These are phyloP conservation scores for Fonsecaea monophora DNA, from an alignment of 2,329 filamentous ascomycete species.

Conservation along the genomic window DNA sequence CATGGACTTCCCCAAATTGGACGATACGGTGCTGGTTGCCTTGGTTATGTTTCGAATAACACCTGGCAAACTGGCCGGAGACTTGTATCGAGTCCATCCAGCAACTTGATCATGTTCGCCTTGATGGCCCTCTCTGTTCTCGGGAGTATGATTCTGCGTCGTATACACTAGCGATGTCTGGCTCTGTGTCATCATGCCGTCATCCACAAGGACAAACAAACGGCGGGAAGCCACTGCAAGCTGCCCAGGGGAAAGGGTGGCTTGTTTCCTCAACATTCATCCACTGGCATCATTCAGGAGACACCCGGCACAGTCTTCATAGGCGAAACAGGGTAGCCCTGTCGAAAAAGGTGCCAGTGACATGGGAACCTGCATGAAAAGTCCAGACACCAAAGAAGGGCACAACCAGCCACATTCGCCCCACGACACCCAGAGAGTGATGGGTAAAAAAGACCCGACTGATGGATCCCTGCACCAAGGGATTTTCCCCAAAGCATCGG, in stretches of 20 bases:
- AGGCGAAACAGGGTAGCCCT: constrained; percentile 14
- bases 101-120: background rate
- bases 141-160: background rate
- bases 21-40: background rate
- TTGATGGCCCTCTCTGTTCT: background rate
- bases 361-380: constrained; percentile 8
- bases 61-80: background rate
- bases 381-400: background rate
- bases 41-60: background rate
- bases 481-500: constrained; percentile 6
- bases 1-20: background rate
- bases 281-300: constrained; percentile 9
- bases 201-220: background rate
- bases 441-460: background rate
- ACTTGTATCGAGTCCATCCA: background rate
- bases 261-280: constrained; percentile 10
- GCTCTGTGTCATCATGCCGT: constrained; percentile 6
- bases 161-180: background rate
- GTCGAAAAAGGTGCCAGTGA: constrained; percentile 6
- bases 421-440: background rate
- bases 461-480: background rate
- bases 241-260: constrained; percentile 4
- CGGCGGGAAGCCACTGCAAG: background rate
- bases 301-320: background rate
- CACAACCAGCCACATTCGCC: background rate